Evolutionary conservation across 2,329 filamentous ascomycete species (phyloP).

Genomic region (Pseudogymnoascus verrucosus): DNA sequence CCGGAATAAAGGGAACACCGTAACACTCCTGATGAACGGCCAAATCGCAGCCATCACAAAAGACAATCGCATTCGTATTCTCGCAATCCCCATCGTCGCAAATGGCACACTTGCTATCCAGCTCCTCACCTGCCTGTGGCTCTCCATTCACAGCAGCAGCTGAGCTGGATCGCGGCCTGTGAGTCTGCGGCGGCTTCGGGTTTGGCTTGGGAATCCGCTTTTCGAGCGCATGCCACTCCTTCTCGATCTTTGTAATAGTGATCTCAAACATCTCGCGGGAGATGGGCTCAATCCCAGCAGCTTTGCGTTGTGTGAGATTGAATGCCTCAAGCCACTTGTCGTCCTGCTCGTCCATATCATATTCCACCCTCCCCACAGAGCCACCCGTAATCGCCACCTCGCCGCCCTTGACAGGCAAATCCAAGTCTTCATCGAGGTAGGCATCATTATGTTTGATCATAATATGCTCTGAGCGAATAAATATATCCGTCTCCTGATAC

Average conservation of each 20-base stretch:
- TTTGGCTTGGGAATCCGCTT: slow-evolving; percentile 96
- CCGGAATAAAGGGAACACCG: slow-evolving; percentile 95
- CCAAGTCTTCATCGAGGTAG: slow-evolving; percentile 51
- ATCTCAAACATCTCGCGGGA: slow-evolving; percentile 95
- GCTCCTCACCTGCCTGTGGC: slow-evolving; percentile 78
- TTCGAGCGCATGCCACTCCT: slow-evolving; percentile 94
- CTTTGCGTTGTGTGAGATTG: slow-evolving; percentile 63
- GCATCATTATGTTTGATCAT: slow-evolving; percentile 57
- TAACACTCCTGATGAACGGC: slow-evolving; percentile 99
- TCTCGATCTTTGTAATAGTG: slow-evolving; percentile 97
- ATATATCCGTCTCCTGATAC: slow-evolving; percentile 91
- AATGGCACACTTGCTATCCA: slow-evolving; percentile 94
- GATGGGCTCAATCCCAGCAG: slow-evolving; percentile 69
- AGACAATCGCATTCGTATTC: slow-evolving; percentile 98
- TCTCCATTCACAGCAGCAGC: slow-evolving; percentile 95
- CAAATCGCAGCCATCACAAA: slow-evolving; percentile 95
- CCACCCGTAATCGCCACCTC: slow-evolving; percentile 43
- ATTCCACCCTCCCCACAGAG: slow-evolving; percentile 77
- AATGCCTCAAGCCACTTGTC: slow-evolving; percentile 88
- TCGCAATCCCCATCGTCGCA: slow-evolving; percentile 99
- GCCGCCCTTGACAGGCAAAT: slow-evolving; percentile 48
- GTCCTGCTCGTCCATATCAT: slow-evolving; percentile 99
- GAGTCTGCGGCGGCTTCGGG: slow-evolving; percentile 90
- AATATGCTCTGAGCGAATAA: slow-evolving; percentile 65
- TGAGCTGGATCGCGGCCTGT: slow-evolving; percentile 84